Base-by-base conservation (phyloP, 129 eudicot species). In the Artemisia annua region DNA sequence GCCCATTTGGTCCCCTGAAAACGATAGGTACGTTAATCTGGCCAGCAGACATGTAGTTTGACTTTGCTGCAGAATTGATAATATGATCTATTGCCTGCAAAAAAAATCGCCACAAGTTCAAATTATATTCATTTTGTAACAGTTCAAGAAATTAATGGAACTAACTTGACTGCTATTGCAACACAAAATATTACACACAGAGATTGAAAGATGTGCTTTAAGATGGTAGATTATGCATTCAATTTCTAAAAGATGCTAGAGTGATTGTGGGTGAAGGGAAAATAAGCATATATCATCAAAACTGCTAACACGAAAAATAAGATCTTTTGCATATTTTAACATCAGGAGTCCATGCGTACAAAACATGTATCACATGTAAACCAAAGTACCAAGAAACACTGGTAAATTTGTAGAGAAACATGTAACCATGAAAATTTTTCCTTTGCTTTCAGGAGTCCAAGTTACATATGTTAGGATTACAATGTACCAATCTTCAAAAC, bases 31-130 rank as follows among this genome's bases (percentile, higher is more conserved):
- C 99, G 18, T 87, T 78, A 59, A 95, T 81, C 72, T 86, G 97
- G 20, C 99, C 99, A 49, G 99, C 97, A 67, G 99, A 95, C 99
- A 95, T 95, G 79, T 95, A 95, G 83, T 91, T 95, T 69, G 99
- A 95, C 77, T 95, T 95, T 61, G 97, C 99, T 78, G 97, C 99
- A 53, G 99, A 95, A 75, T 95, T 95, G 39, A 95, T 95, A 12
- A 95, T 91, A 81, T 95, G 99, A 74, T 95, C 99, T 70, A 95
- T 95, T 63, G 99, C 99, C 99, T 90, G 85, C 75, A 84, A 78
- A 7, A 78, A 7, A 66, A 10, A 66, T 14, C 58, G 48, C 19
- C 20, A 79, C 15, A 2, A 79, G 44, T 22, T 71, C 15, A 53
- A 44, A 59, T 16, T 44, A 22, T 4, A 44, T 64, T 54, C 66